These are phyloP conservation scores for Fusarium sp. DNA, from an alignment of 2,329 filamentous ascomycete genomes.

Conservation along the genomic window DNA sequence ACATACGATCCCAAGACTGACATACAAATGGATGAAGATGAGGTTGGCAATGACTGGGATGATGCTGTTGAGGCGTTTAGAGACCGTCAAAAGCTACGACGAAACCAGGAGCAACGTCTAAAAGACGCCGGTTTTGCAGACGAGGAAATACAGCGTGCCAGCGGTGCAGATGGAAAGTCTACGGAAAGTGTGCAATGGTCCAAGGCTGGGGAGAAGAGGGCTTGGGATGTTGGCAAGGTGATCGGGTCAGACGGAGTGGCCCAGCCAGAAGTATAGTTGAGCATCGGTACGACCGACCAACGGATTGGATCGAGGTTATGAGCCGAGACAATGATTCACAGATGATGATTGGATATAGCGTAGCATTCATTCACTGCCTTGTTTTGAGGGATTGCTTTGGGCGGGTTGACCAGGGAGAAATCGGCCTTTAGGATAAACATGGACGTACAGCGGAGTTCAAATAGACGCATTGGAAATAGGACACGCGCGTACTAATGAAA, in stretches of 20 bases:
- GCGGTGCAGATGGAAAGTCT: slow-evolving; percentile 68
- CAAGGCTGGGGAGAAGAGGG: slow-evolving; percentile 71
- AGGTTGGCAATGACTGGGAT: slow-evolving; percentile 77
- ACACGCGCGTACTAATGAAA: not conserved
- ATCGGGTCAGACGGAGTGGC: slow-evolving; percentile 26
- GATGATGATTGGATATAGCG: slow-evolving; percentile 26
- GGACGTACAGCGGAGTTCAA: not conserved
- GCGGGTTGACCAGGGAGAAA: not conserved
- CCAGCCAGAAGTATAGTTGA: slow-evolving; percentile 15
- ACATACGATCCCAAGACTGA: slow-evolving; percentile 70
- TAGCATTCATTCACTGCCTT: slow-evolving; percentile 6
- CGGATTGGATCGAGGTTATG: slow-evolving; percentile 11
- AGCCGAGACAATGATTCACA: slow-evolving; percentile 12
- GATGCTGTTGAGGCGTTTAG: slow-evolving; percentile 80
- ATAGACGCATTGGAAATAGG: slow-evolving; percentile 7
- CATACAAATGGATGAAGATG: slow-evolving; percentile 59
- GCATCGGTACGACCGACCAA: not conserved
- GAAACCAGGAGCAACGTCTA: slow-evolving; percentile 79
- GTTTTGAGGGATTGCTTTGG: slow-evolving; percentile 8
- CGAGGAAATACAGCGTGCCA: slow-evolving; percentile 70
- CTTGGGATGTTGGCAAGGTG: slow-evolving; percentile 69
- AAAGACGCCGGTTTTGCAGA: slow-evolving; percentile 82
- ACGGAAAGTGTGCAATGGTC: slow-evolving; percentile 78
- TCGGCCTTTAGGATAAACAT: not conserved
- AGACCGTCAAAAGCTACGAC: slow-evolving; percentile 82